A percentile compares a stretch with the other conserved stretches of the same genome.
Conservation (phyloP, 2,329 filamentous ascomycete genomes). For the Xylaria sp. region DNA sequence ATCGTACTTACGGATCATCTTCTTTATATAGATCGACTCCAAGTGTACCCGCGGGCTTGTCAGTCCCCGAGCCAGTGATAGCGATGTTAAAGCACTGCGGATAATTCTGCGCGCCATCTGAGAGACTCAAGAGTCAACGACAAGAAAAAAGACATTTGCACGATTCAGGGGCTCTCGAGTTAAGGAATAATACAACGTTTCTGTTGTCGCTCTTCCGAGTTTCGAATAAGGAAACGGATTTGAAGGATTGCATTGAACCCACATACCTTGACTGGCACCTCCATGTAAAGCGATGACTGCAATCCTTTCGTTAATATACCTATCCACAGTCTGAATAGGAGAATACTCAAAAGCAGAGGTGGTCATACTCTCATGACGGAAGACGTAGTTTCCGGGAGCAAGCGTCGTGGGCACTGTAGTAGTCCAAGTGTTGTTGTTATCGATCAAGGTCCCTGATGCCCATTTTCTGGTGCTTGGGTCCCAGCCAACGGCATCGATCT, state of each 20-base stretch:
- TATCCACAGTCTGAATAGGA: neutral
- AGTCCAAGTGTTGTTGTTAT: conserved; percentile 42
- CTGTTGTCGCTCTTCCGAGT: too few species aligned
- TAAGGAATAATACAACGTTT: neutral
- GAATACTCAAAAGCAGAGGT: neutral
- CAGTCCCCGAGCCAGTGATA: conserved; percentile 43
- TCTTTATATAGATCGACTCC: conserved; percentile 49
- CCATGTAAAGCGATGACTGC: conserved; percentile 41
- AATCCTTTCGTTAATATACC: neutral
- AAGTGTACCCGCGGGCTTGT: conserved; percentile 40
- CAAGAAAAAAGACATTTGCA: neutral
- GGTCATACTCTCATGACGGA: conserved; percentile 40
- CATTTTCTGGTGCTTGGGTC: conserved; percentile 29
- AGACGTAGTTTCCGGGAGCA: conserved; percentile 42
- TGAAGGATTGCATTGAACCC: neutral
- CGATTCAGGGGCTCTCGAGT: neutral
- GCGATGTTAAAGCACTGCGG: conserved; percentile 52
- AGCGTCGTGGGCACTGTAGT: conserved; percentile 39
- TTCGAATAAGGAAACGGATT: too few species aligned
- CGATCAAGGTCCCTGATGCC: conserved; percentile 37
- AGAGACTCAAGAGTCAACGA: conserved; percentile 11
- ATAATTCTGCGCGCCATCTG: conserved; percentile 44
- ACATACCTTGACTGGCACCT: conserved; percentile 24
- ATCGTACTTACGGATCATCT: conserved; percentile 36
- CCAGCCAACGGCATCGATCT: conserved; percentile 27